Percentiles rank a stretch among this genome's conserved stretches.
These are phyloP conservation scores for Eucalyptus rudis DNA, from an alignment of 345 rosid genomes.

Conservation along the genomic window DNA sequence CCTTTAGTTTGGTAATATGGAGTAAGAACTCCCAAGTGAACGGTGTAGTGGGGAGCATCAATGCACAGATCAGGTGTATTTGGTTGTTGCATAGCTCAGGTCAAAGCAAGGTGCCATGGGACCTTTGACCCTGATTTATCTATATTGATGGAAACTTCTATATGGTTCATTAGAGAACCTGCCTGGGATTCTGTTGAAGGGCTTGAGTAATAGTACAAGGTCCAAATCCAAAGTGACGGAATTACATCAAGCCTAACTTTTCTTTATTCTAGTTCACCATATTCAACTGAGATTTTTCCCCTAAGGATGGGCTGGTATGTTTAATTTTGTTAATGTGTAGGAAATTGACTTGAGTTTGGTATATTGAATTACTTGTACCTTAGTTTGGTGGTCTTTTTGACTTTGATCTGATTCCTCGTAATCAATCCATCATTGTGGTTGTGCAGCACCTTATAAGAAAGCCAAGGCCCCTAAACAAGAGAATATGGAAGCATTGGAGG, in stretches of 20 bases:
- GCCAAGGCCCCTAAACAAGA: constrained; percentile 41
- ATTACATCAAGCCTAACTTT: background rate
- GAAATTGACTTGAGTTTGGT: background rate
- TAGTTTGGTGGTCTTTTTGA: background rate
- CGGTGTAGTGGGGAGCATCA: background rate
- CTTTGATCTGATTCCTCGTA: background rate
- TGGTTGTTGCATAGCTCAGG: background rate
- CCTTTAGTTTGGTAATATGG: background rate
- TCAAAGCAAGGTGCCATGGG: background rate
- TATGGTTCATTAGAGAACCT: background rate
- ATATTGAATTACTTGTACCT: background rate
- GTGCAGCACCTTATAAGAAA: constrained; percentile 34
- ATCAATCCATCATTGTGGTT: background rate
- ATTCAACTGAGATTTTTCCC: background rate
- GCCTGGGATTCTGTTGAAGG: background rate
- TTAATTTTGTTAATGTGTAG: background rate
- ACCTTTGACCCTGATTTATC: background rate
- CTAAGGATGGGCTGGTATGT: background rate
- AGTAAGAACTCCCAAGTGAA: background rate
- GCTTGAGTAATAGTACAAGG: background rate
- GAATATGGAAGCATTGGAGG: constrained; percentile 40
- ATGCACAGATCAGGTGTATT: background rate
- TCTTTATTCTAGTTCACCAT: background rate
- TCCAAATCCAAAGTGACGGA: background rate
- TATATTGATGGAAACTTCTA: background rate